phyloP scores from a whole-genome alignment of 2,329 filamentous ascomycete species.

The Acrocalymma vagum region DNA sequence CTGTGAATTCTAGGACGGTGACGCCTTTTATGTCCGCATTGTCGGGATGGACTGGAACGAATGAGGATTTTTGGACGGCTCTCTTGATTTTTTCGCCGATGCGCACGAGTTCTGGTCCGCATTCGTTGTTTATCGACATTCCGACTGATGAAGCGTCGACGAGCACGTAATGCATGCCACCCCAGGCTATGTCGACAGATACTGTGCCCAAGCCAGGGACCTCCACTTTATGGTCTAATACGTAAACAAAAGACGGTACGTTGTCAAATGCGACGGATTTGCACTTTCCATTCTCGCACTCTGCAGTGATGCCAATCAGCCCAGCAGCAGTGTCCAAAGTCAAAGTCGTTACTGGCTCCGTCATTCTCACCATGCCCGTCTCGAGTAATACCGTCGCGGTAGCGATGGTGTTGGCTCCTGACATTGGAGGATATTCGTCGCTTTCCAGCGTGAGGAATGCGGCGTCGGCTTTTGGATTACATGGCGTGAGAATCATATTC shows the following conservation, averaged over 20 bases:
- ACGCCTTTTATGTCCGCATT: conserved; percentile 54
- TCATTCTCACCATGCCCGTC: conserved; percentile 58
- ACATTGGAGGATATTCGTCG: conserved; percentile 57
- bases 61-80: conserved; percentile 45
- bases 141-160: conserved; percentile 51
- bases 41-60: conserved; percentile 53
- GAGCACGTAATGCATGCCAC: conserved; percentile 57
- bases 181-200: conserved; percentile 56
- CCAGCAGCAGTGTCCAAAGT: conserved; percentile 57
- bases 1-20: conserved; percentile 50
- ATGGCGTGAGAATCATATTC: conserved; percentile 57
- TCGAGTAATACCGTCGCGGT: conserved; percentile 57
- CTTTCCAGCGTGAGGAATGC: conserved; percentile 58
- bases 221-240: conserved; percentile 49
- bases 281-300: conserved; percentile 55
- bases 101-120: conserved; percentile 49
- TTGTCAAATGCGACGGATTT: conserved; percentile 57
- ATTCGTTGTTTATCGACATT: conserved; percentile 41
- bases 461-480: conserved; percentile 54
- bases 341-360: conserved; percentile 53
- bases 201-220: conserved; percentile 53
- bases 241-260: conserved; percentile 54
- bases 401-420: conserved; percentile 56
- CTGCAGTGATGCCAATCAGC: conserved; percentile 50
- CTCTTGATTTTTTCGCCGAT: conserved; percentile 55